Conservation (phyloP, 192 early-diverging fungal genomes). For the Phycomyces blakesleeanus region DNA sequence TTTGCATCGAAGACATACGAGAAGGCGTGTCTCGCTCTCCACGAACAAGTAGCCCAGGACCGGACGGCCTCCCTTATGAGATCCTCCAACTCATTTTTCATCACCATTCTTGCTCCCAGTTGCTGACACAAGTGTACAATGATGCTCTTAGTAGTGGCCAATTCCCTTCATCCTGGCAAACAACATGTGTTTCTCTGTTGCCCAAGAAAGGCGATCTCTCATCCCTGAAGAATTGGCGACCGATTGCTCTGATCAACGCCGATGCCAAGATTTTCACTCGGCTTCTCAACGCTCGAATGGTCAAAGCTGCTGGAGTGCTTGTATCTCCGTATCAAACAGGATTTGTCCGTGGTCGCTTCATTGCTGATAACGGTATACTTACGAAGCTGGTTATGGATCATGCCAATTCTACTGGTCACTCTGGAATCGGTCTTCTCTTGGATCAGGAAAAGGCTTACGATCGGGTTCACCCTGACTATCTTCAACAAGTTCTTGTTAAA, state of each 20-base stretch:
- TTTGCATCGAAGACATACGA: conserved; percentile 1
- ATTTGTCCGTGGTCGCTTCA: conserved; percentile 16
- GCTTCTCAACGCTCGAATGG: background rate
- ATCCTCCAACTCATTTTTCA: background rate
- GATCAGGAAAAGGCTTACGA: conserved; percentile 35
- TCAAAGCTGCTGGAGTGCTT: background rate
- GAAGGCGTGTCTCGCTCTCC: background rate
- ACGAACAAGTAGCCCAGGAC: conserved; percentile 5
- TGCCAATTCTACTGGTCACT: background rate
- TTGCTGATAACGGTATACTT: conserved; percentile 19
- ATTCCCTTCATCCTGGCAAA: conserved; percentile 3
- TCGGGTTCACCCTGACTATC: conserved; percentile 21
- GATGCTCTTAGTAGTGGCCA: background rate
- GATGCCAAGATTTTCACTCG: conserved; percentile 25
- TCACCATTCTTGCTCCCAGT: background rate
- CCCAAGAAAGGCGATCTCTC: conserved; percentile 28
- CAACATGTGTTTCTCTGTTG: conserved; percentile 18
- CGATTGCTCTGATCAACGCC: conserved; percentile 19
- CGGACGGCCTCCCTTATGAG: conserved; percentile 9
- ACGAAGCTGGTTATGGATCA: conserved; percentile 3
- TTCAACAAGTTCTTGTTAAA: background rate
- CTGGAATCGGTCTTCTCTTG: conserved; percentile 14
- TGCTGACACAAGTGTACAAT: background rate
- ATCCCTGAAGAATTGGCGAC: conserved; percentile 18
- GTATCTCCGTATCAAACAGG: conserved; percentile 20